Conservation (phyloP, 768 basidiomycete species). For the Tulasnella sp. region DNA sequence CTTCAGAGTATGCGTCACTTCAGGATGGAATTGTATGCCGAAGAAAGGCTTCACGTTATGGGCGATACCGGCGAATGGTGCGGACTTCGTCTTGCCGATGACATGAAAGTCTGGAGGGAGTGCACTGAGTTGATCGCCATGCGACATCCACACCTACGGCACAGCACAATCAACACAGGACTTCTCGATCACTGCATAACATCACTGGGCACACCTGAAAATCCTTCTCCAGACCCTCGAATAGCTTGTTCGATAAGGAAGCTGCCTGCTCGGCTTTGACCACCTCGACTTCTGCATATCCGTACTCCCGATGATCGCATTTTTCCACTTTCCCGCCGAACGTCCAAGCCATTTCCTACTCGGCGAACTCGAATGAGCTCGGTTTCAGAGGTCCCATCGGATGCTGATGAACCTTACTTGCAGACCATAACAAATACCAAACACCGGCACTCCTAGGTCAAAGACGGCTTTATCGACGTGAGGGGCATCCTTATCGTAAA, state of each 20-base stretch:
- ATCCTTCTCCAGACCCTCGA: slow-evolving; percentile 76
- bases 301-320: slow-evolving; percentile 91
- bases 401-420: slow-evolving; percentile 48
- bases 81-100: slow-evolving; percentile 75
- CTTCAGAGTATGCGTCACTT: slow-evolving; percentile 87
- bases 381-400: neutral
- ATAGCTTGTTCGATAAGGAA: slow-evolving; percentile 57
- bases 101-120: slow-evolving; percentile 76
- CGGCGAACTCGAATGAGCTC: neutral
- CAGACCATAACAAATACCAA: slow-evolving; percentile 96
- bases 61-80: slow-evolving; percentile 88
- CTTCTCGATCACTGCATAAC: neutral
- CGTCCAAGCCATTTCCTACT: slow-evolving; percentile 86
- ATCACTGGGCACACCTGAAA: slow-evolving; percentile 53
- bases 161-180: neutral
- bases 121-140: slow-evolving; percentile 83
- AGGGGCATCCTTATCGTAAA: slow-evolving; percentile 85
- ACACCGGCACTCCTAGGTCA: slow-evolving; percentile 74
- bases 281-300: slow-evolving; percentile 73
- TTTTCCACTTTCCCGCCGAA: slow-evolving; percentile 73
- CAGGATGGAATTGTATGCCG: slow-evolving; percentile 98
- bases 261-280: slow-evolving; percentile 38
- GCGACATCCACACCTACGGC: slow-evolving; percentile 96
- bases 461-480: slow-evolving; percentile 91
- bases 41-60: slow-evolving; percentile 83